phyloP scores from a whole-genome alignment of 1,139 yeast species.

The Candida sanyaensis region DNA sequence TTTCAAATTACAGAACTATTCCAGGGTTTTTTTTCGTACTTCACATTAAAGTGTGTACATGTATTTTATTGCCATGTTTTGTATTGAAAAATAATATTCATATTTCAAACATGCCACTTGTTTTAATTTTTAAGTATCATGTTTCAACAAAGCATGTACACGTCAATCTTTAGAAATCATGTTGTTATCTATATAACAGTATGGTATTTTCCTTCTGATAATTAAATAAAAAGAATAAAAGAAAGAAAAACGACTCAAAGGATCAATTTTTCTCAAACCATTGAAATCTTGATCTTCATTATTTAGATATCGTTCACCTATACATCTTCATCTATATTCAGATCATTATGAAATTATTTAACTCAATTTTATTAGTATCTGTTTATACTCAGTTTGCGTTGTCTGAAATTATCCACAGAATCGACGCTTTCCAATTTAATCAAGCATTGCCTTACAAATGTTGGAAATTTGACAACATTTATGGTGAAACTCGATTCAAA shows the following conservation, averaged over 20 bases:
- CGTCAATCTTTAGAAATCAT: neutral
- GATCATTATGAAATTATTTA: neutral
- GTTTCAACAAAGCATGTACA: conserved; percentile 1
- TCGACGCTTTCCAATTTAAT: conserved; percentile 1
- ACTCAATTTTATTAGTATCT: neutral
- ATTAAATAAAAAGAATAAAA: neutral
- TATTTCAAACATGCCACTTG: neutral
- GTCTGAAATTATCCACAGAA: neutral
- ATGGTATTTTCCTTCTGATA: neutral
- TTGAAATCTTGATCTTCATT: neutral
- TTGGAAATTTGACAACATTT: neutral
- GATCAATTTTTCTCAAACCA: neutral
- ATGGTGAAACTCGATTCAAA: neutral
- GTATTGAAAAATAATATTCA: neutral
- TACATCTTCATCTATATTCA: no score
- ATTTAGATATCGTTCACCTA: no score
- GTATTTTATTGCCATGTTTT: neutral
- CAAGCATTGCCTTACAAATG: neutral
- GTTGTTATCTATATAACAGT: neutral
- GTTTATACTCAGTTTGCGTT: neutral
- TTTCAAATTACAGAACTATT: no score
- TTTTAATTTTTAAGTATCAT: neutral
- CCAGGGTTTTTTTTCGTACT: no score
- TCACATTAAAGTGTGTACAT: no score
- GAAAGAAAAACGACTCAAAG: neutral